A percentile compares a stretch with the other conserved stretches of the same genome.
phyloP scores from a whole-genome alignment of 805 yeast species.

The Monosporozyma aquatica region DNA sequence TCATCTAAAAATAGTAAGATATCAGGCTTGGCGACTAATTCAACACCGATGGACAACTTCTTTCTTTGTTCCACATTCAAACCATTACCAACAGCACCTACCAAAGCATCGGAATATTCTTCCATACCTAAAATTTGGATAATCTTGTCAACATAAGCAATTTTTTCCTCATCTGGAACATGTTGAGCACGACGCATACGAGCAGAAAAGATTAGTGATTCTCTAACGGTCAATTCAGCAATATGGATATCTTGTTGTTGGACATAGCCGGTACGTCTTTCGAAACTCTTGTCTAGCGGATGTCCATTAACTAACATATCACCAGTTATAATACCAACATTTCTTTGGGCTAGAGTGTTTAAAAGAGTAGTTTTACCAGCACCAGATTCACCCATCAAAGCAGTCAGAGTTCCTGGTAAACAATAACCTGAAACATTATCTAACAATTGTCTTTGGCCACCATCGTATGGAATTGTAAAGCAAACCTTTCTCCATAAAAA shows the following conservation, averaged over 20 bases:
- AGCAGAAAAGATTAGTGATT: conserved; percentile 56
- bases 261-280: conserved; percentile 54
- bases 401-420: conserved; percentile 67
- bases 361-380: conserved; percentile 69
- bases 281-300: conserved; percentile 43
- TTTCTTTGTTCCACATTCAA: conserved; percentile 52
- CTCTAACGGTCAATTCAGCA: conserved; percentile 57
- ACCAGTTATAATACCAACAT: conserved; percentile 58
- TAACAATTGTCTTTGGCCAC: conserved; percentile 46
- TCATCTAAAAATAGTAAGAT: conserved; percentile 51
- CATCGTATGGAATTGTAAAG: conserved; percentile 52
- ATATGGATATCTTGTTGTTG: conserved; percentile 68
- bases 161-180: conserved; percentile 44
- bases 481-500: conserved; percentile 68
- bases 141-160: conserved; percentile 54
- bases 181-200: conserved; percentile 48
- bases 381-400: conserved; percentile 65
- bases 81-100: conserved; percentile 60
- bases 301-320: conserved; percentile 52
- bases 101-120: conserved; percentile 57
- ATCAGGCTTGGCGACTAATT: conserved; percentile 53
- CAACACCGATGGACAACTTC: conserved; percentile 54
- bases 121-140: conserved; percentile 55
- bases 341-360: conserved; percentile 56
- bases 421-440: conserved; percentile 65